A percentile compares a stretch with the other conserved stretches of the same genome.
phyloP scores from a whole-genome alignment of 2,329 filamentous ascomycete genomes.

The Bisporella sp. region DNA sequence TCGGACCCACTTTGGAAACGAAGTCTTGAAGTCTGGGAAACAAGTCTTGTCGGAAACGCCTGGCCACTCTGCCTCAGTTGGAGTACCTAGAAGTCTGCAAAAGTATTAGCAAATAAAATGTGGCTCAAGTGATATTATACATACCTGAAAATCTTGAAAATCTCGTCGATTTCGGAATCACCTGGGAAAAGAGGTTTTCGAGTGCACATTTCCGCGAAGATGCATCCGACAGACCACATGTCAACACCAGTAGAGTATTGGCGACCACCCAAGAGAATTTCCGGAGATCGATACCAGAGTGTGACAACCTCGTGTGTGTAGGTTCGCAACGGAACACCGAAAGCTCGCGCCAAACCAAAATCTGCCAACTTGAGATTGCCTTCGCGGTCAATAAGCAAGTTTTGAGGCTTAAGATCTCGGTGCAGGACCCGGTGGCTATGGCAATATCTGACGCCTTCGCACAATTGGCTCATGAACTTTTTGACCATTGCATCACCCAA shows the following conservation, averaged over 20 bases:
- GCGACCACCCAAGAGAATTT: slow-evolving; percentile 82
- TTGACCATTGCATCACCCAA: slow-evolving; percentile 77
- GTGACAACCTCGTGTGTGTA: slow-evolving; percentile 96
- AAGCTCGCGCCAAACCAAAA: slow-evolving; percentile 83
- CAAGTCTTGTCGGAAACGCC: slow-evolving; percentile 66
- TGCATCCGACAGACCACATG: slow-evolving; percentile 93
- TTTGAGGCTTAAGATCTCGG: slow-evolving; percentile 86
- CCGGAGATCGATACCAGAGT: slow-evolving; percentile 85
- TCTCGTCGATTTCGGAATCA: slow-evolving; percentile 89
- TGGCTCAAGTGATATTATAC: slow-evolving; percentile 14
- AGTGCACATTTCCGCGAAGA: slow-evolving; percentile 95
- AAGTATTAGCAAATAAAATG: background rate
- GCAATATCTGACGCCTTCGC: slow-evolving; percentile 80
- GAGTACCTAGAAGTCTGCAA: slow-evolving; percentile 68
- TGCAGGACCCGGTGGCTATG: slow-evolving; percentile 84
- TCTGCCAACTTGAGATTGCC: slow-evolving; percentile 87
- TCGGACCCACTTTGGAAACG: slow-evolving; percentile 85
- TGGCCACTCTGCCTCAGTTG: slow-evolving; percentile 75
- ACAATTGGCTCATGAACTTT: slow-evolving; percentile 87
- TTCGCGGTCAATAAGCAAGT: slow-evolving; percentile 77
- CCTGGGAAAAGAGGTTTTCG: slow-evolving; percentile 88
- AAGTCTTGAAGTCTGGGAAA: slow-evolving; percentile 88
- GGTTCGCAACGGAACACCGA: slow-evolving; percentile 82
- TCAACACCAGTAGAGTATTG: slow-evolving; percentile 93
- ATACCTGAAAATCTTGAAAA: slow-evolving; percentile 90